These are phyloP conservation scores for Trichoderma brevicompactum DNA, from an alignment of 2,329 filamentous ascomycete genomes.

Conservation along the genomic window DNA sequence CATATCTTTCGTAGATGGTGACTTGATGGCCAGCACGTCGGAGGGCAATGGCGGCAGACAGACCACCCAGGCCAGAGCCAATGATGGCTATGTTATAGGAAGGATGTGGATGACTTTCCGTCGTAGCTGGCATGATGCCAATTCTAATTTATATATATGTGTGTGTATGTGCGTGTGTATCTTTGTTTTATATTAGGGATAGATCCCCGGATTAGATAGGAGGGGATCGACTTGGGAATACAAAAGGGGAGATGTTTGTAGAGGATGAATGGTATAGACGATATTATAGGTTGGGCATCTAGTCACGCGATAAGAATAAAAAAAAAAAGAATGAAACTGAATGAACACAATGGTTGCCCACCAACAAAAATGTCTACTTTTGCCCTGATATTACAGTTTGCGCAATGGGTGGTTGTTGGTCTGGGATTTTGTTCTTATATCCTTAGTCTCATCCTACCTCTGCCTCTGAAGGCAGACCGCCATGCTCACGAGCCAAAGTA, in stretches of 20 bases:
- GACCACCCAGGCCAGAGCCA: conserved; percentile 48
- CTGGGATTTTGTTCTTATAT: background rate
- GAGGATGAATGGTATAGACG: too few species aligned
- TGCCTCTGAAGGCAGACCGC: background rate
- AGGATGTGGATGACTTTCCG: background rate
- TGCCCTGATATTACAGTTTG: background rate
- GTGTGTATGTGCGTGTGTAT: too few species aligned
- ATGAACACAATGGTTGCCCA: background rate
- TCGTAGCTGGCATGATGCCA: background rate
- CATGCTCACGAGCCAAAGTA: background rate
- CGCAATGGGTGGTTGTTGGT: background rate
- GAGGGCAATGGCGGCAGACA: conserved; percentile 46
- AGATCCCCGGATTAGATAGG: too few species aligned
- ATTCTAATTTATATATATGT: background rate
- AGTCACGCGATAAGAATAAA: background rate
- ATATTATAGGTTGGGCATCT: background rate
- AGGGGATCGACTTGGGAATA: too few species aligned
- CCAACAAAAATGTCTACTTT: background rate
- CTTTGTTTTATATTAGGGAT: too few species aligned
- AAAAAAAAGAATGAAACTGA: background rate
- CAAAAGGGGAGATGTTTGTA: too few species aligned
- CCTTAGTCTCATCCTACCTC: background rate
- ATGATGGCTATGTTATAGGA: conserved; percentile 44
- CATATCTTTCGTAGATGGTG: conserved; percentile 64
- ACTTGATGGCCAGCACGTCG: conserved; percentile 48